These are phyloP conservation scores for Xylaria sp. DNA, from an alignment of 2,329 filamentous ascomycete species.

Conservation along the genomic window DNA sequence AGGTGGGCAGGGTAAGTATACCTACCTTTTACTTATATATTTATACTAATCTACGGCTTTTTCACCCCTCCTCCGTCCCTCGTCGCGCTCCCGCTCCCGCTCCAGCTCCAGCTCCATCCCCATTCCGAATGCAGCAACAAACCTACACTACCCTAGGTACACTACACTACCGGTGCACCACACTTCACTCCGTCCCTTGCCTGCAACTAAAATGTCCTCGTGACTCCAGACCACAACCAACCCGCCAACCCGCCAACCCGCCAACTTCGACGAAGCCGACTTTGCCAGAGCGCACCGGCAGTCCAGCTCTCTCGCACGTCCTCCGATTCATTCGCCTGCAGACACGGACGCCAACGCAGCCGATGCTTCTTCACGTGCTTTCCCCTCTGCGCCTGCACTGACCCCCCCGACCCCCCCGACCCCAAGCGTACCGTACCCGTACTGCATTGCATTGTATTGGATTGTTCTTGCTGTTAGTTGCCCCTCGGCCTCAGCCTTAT, in stretches of 20 bases:
- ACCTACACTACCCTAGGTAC: too few relatives aligned
- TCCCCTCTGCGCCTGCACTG: background rate
- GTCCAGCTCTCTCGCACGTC: too few relatives aligned
- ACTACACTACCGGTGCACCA: too few relatives aligned
- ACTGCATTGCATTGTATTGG: too few relatives aligned
- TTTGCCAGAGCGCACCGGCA: too few relatives aligned
- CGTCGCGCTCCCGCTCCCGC: background rate
- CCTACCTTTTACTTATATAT: too few relatives aligned
- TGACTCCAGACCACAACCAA: conserved; percentile 20
- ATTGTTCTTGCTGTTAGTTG: background rate
- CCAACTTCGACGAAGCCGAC: too few relatives aligned
- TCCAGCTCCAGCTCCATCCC: conserved; percentile 4
- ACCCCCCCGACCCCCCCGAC: background rate
- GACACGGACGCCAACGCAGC: too few relatives aligned
- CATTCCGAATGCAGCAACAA: conserved; percentile 25
- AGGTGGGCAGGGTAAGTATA: background rate
- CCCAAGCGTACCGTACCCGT: background rate
- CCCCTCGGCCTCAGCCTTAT: conserved; percentile 18
- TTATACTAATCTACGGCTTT: too few relatives aligned
- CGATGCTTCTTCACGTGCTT: conserved; percentile 20
- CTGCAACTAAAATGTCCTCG: conserved; percentile 26
- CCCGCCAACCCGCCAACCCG: background rate
- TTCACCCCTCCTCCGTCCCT: background rate
- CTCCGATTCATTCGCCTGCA: background rate
- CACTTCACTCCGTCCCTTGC: conserved; percentile 14